Evolutionary conservation across 1,139 yeast species (phyloP), one percentile per base, ranked within the genome.

Genomic region (Hyphopichia fennica): DNA sequence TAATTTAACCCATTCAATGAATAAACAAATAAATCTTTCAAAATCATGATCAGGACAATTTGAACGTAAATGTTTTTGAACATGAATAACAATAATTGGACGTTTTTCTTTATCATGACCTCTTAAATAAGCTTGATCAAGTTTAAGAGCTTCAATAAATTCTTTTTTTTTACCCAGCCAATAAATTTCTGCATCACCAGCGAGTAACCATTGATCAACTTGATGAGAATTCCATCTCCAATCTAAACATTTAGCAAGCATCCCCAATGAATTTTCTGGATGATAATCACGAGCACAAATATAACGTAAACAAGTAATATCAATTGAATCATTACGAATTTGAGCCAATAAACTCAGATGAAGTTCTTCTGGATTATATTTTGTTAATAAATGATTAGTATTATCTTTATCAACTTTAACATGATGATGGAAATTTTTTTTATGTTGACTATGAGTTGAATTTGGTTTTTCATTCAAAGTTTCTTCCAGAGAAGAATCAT

Each of bases 241-340:
- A 48, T 77, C 72, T 52, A 88, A 61, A 19, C 91, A 81, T 38
- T 74, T 65, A 8, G 84, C 77, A 41, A 84, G 57, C 95, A 87
- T 86, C n/a, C 72, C 69, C 35, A 84, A 54, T 0, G 88, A 71
- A 49, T 78, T 77, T 48, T 77, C 80, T 14, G 79, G 72, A 51
- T 84, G 78, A 82, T 87, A 84, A 58, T 86, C 86, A 57, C 93
- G 75, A 14, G 95, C 95, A 45, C 89, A 71, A 23, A 84, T 59
- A 56, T 82, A 87, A 51, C 95, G 72, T 46, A 87, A 66, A 32
- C 86, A 45, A 43, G 82, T 60, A 45, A 83, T 81, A 59, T 89
- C 96, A 2, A 91, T 87, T 29, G 79, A 69, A 54, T 87, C 96
- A 36, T 76, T 72, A 57, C 87, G 78, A 66, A 81, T 74, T 14